Percentiles rank a stretch among this genome's conserved stretches.
Evolutionary conservation across 2,329 filamentous ascomycete species (phyloP).

Genomic region (Fusarium brevicatenulatum): DNA sequence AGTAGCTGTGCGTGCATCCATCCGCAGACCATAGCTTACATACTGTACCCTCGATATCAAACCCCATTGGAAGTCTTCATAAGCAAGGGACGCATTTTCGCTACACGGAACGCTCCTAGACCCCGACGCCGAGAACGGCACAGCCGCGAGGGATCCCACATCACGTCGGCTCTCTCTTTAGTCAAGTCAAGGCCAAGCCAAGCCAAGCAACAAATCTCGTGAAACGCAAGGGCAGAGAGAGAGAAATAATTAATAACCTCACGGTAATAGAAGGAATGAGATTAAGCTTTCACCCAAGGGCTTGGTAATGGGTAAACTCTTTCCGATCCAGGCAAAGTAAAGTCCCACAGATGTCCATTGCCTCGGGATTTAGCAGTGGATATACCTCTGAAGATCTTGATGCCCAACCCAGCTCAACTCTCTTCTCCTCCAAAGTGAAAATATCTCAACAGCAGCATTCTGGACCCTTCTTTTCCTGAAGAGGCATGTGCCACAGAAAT

Average conservation of each 20-base stretch:
- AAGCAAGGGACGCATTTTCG: slow-evolving; percentile 8
- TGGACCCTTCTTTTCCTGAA: slow-evolving; percentile 4
- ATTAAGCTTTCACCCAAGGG: slow-evolving; percentile 35
- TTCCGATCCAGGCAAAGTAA: not conserved
- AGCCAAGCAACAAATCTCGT: not conserved
- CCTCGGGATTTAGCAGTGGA: slow-evolving; percentile 17
- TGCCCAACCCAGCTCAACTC: slow-evolving; percentile 7
- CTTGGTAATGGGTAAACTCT: slow-evolving; percentile 2
- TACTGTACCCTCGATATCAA: not conserved
- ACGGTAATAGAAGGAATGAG: not conserved
- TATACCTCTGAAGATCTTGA: slow-evolving; percentile 23
- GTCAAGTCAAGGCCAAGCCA: not conserved
- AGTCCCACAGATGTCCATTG: slow-evolving; percentile 19
- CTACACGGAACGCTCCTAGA: slow-evolving; percentile 1
- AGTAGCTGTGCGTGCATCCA: not conserved
- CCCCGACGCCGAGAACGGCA: slow-evolving; percentile 3
- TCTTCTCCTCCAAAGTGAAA: not conserved
- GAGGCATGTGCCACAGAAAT: slow-evolving; percentile 1
- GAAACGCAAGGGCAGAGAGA: slow-evolving; percentile 1
- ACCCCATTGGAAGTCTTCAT: not conserved
- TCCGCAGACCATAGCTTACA: not conserved
- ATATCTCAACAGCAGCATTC: not conserved
- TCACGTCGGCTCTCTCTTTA: not conserved
- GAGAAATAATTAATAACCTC: not conserved
- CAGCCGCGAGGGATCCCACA: not conserved